Evolutionary conservation across 148 eudicot genomes (phyloP).

Genomic region (Oxyria digyna): DNA sequence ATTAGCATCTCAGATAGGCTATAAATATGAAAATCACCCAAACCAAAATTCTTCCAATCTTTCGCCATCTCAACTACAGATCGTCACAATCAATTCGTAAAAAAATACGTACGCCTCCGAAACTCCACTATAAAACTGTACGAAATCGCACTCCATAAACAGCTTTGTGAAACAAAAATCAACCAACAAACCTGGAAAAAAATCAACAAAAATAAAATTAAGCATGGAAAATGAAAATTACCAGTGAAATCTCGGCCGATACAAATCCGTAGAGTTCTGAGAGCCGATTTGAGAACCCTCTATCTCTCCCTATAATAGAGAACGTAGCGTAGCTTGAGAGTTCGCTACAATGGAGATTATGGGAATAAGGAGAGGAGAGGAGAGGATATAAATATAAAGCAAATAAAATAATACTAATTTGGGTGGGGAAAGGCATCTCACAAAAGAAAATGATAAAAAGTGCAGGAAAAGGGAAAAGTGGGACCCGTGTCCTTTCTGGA

Average conservation of each 20-base stretch:
- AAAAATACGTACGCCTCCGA: neutral
- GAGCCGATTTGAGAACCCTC: neutral
- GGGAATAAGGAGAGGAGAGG: neutral
- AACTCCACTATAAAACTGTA: neutral
- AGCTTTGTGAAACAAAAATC: neutral
- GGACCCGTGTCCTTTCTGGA: conserved; percentile 6
- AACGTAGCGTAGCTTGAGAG: conserved; percentile 6
- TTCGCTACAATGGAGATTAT: neutral
- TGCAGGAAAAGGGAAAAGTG: conserved; percentile 1
- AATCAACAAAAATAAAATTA: neutral
- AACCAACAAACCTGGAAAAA: neutral
- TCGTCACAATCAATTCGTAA: neutral
- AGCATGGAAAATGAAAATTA: neutral
- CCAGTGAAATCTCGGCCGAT: neutral
- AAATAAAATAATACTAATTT: neutral
- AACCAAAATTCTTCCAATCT: neutral
- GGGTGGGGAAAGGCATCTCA: neutral
- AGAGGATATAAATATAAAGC: neutral
- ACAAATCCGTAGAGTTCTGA: neutral
- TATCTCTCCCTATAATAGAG: neutral
- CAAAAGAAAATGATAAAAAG: conserved; percentile 1
- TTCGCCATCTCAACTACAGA: neutral
- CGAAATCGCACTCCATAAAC: no score
- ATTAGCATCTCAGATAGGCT: no score
- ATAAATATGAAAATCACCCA: neutral